Base-by-base conservation (phyloP, 2,329 filamentous ascomycete genomes). In the Torrubiellomyces zombiae region DNA sequence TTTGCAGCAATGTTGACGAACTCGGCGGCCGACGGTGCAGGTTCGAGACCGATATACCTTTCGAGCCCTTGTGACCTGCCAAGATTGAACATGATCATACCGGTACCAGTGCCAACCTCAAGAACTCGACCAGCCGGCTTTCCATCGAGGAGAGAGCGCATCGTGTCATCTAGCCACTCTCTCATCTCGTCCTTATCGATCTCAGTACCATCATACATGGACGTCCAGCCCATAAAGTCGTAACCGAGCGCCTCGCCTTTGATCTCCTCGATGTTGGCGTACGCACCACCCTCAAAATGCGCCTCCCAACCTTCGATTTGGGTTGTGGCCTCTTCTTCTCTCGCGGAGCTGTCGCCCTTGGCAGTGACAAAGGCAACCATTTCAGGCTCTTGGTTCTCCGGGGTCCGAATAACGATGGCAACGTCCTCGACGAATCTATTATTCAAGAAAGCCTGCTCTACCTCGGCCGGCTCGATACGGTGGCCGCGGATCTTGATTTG, bases 31-130 rank as follows among this genome's bases (percentile, higher is more conserved):
- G 16, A 23, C 2, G 19, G 6, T 3, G 43, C 38, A 1, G 40
- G 42, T 1, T 48, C 45, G 9, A 48, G 26, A 1, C 44, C 45
- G 6, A 40, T 12, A 10, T 47, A 47, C 9, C 25, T 38, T 3
- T 34, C 9, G 11, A 47, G 6, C 0, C 31, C 33, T 0, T 28
- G 2, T n/a, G n/a, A n/a, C 1, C 11, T 23, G 10, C 9, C 7
- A 2, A 48, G 22, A 12, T 44, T 47, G 29, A 48, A 47, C 1
- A 48, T 28, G 6, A 47, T 40, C 44, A 46, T 48, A 1, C 45
- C 45, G 0, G 36, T 28, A 2, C 44, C 45, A 1, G 43, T 39
- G 2, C 45, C 45, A 1, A 49, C 27, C 22, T 48, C 45, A 0
- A 48, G 32, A 1, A 48, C 36, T n/a, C 34, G 21, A 2, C 29